phyloP scores from a whole-genome alignment of 2,329 filamentous ascomycete species.

The Decorospora gaudefroyi region DNA sequence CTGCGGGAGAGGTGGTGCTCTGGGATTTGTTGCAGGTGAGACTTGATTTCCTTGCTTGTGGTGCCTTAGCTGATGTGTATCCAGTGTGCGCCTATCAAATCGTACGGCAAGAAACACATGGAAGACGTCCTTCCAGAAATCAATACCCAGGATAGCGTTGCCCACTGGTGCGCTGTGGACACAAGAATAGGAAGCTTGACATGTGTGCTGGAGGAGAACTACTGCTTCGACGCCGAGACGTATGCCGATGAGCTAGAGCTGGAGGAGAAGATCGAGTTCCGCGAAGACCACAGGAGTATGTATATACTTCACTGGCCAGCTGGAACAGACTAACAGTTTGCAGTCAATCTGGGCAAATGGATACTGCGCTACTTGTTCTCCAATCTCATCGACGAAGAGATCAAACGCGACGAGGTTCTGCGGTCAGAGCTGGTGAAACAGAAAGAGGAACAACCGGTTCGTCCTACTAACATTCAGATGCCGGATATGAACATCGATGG shows the following conservation, averaged over 20 bases:
- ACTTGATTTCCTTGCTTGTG: conserved; percentile 1
- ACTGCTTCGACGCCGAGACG: conserved; percentile 96
- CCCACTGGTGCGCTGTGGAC: conserved; percentile 95
- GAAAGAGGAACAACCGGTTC: conserved; percentile 61
- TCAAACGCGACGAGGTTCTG: conserved; percentile 75
- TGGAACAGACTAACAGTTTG: conserved; percentile 1
- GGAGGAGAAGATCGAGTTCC: conserved; percentile 75
- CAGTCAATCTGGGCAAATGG: conserved; percentile 97
- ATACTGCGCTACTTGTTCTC: conserved; percentile 89
- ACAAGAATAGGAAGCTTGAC: conserved; percentile 89
- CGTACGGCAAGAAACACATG: conserved; percentile 91
- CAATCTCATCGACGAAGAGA: conserved; percentile 86
- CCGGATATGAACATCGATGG: conserved; percentile 54
- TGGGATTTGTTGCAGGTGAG: conserved; percentile 89
- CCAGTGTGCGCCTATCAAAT: conserved; percentile 84
- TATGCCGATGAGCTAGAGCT: conserved; percentile 88
- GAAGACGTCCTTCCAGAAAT: conserved; percentile 88
- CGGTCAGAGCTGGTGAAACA: conserved; percentile 71
- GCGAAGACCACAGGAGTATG: conserved; percentile 91
- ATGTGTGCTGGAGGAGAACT: conserved; percentile 89
- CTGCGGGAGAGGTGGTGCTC: conserved; percentile 88
- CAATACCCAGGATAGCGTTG: conserved; percentile 85
- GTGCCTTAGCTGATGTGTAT: conserved; percentile 21
- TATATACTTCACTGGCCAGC: conserved; percentile 13
- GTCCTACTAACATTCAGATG: conserved; percentile 65